Base-by-base conservation (phyloP, 2,329 filamentous ascomycete genomes). In the Fusarium newnesense region DNA sequence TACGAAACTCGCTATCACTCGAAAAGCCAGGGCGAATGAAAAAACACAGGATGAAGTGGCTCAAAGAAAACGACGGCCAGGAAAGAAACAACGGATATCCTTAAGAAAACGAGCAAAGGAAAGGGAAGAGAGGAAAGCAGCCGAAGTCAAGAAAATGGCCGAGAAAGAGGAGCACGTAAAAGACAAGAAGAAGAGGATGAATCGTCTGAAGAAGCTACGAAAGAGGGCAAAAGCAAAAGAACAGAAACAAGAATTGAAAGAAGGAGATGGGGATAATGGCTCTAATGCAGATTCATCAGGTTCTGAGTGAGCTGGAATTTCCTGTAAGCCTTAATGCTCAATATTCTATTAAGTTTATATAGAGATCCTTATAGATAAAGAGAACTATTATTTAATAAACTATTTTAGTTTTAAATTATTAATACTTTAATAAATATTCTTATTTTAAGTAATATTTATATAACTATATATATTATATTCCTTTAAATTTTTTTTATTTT, bases 171-270 rank as follows among this genome's bases (percentile, higher is more conserved):
- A 89, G 72, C 85, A 87, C 54, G 72, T 90, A 36, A 85, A 83
- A 74, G 88, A 90, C 62, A 91, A 91, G 84, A 90, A 90, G 83
- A 90, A 90, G 81, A 84, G 88, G 72, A 77, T 90, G 71, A 92
- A 92, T 74, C 81, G 88, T 64, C 79, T 87, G 74, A 90, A 88
- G 83, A 91, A 91, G 82, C 74, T 90, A 68, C 88, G 89, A 79
- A 84, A 85, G 76, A 85, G 86, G 75, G 84, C 86, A 47, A 91
- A 91, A 80, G 88, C 86, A 70, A 89, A 85, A 78, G 87, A 87
- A 75, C 84, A 84, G 81, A 90, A 89, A 75, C 73, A 80, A 77
- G 78, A 44, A 65, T 58, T 34, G 7, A 75, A 71, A 26, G 72
- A 57, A 24, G 76, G 75, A 40, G 79, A 62, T 8, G 72, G 43